Evolutionary conservation across 306 rosid species (phyloP).

Genomic region (Rubus idaeus): DNA sequence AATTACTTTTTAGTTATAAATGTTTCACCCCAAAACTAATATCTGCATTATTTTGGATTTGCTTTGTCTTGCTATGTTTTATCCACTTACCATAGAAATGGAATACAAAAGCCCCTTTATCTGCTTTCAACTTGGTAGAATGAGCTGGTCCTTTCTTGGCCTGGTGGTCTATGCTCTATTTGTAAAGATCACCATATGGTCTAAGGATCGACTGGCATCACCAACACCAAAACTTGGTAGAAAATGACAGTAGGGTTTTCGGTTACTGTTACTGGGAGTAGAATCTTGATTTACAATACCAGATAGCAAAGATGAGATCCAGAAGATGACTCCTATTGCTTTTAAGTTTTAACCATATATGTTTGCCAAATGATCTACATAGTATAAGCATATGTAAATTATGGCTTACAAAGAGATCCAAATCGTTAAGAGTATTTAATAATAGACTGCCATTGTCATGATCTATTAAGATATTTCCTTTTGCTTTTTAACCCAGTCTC

Average conservation of each 20-base stretch:
- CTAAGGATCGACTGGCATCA: too few relatives aligned
- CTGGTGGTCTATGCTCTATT: too few relatives aligned
- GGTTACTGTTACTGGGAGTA: conserved; percentile 37
- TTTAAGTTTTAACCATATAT: conserved; percentile 40
- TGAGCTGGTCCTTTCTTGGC: too few relatives aligned
- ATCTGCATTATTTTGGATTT: not conserved
- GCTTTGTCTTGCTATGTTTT: not conserved
- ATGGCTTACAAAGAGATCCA: not conserved
- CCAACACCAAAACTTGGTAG: conserved; percentile 42
- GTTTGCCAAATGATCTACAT: conserved; percentile 45
- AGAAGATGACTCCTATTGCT: conserved; percentile 53
- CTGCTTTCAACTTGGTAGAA: conserved; percentile 29
- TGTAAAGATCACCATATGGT: too few relatives aligned
- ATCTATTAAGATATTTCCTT: not conserved
- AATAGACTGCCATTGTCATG: not conserved
- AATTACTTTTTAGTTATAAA: too few relatives aligned
- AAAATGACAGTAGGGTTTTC: conserved; percentile 41
- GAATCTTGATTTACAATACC: conserved; percentile 40
- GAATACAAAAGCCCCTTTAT: too few relatives aligned
- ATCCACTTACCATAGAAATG: too few relatives aligned
- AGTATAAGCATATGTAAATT: conserved; percentile 19
- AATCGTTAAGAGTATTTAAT: too few relatives aligned
- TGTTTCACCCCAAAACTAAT: not conserved
- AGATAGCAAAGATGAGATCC: conserved; percentile 49
- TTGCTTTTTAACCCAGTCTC: too few relatives aligned